These are phyloP conservation scores for Tetrapisispora nanseiensis DNA, from an alignment of 805 yeast species.

Conservation along the genomic window DNA sequence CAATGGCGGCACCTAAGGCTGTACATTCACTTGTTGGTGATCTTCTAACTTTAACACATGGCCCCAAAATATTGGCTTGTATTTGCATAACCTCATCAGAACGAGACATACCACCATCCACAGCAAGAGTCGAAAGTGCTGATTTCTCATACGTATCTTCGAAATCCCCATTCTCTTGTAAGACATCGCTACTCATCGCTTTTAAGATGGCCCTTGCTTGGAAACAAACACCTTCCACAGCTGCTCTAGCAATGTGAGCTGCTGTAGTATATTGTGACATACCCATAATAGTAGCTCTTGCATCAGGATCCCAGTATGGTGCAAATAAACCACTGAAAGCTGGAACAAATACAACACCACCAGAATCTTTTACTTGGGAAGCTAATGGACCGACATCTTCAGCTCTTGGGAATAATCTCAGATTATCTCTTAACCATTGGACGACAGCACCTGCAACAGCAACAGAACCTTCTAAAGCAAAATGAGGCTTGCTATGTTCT, in stretches of 20 bases:
- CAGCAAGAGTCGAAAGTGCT: constrained; percentile 51
- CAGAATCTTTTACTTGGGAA: constrained; percentile 66
- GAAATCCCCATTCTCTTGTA: constrained; percentile 38
- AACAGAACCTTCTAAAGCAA: constrained; percentile 89
- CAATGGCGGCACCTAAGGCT: constrained; percentile 92
- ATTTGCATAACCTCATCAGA: constrained; percentile 88
- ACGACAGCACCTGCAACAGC: constrained; percentile 93
- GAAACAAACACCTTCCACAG: constrained; percentile 89
- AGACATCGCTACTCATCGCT: constrained; percentile 80
- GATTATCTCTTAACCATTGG: constrained; percentile 88
- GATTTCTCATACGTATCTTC: constrained; percentile 33
- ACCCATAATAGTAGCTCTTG: constrained; percentile 89
- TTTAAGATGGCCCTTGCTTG: constrained; percentile 85
- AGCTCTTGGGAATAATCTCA: constrained; percentile 69
- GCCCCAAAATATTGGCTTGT: constrained; percentile 86
- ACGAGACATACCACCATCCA: constrained; percentile 93
- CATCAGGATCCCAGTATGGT: constrained; percentile 91
- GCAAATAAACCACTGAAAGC: constrained; percentile 92
- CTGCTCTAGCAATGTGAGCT: constrained; percentile 87
- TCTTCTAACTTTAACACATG: constrained; percentile 69
- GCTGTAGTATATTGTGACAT: constrained; percentile 88
- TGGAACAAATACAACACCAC: constrained; percentile 91
- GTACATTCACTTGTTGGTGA: constrained; percentile 84
- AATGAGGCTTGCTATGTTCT: constrained; percentile 48
- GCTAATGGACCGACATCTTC: constrained; percentile 89